A percentile compares a stretch with the other conserved stretches of the same genome.
Conservation (phyloP, 371 early-diverging fungal species). For the Parasitella parasitica region DNA sequence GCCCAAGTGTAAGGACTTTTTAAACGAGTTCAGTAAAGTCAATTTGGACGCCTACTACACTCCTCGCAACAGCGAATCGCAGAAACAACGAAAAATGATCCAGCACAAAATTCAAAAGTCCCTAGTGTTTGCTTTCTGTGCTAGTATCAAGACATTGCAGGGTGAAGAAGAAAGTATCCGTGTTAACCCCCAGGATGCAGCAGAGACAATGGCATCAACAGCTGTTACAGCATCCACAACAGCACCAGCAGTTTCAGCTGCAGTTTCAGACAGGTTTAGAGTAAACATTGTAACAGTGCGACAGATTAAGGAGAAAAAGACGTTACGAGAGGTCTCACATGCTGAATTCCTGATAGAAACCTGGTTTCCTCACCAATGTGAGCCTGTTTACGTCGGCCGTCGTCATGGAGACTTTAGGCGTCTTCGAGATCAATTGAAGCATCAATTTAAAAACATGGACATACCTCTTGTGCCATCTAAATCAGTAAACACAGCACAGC, state of each 20-base stretch:
- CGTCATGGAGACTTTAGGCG: conserved; percentile 40
- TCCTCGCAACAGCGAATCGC: conserved; percentile 22
- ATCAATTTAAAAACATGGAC: conserved; percentile 20
- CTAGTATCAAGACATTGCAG: conserved; percentile 40
- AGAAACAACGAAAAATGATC: conserved; percentile 30
- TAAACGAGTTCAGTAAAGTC: conserved; percentile 36
- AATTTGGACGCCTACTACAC: conserved; percentile 24
- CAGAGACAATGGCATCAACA: neutral
- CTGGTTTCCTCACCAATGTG: neutral
- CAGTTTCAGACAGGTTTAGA: neutral
- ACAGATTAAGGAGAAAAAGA: conserved; percentile 18
- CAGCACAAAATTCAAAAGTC: conserved; percentile 38
- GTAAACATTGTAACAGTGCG: conserved; percentile 25
- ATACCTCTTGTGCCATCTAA: conserved; percentile 36
- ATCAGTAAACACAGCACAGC: conserved; percentile 3
- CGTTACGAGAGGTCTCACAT: conserved; percentile 23
- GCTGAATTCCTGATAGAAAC: conserved; percentile 43
- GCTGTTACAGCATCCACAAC: neutral
- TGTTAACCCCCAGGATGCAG: neutral
- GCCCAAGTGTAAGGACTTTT: conserved; percentile 35
- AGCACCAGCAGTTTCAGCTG: neutral
- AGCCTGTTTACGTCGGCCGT: conserved; percentile 32
- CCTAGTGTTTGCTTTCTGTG: conserved; percentile 41
- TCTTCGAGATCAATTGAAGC: conserved; percentile 28
- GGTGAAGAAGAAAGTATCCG: conserved; percentile 40